phyloP scores from a whole-genome alignment of 768 basidiomycete species.

The Mycena galericulata region DNA sequence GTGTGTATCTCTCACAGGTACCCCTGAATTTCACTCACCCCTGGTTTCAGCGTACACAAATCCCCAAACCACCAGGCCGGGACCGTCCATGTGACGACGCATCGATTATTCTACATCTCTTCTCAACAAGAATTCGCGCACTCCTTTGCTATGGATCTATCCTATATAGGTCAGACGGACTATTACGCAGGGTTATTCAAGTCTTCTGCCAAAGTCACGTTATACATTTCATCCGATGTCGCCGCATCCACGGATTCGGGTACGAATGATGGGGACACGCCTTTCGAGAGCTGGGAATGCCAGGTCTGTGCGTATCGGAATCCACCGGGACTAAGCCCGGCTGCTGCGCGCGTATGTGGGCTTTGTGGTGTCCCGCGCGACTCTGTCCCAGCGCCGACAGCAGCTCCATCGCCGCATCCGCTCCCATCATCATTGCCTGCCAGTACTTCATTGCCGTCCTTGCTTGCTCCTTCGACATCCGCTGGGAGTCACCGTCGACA shows the following conservation, averaged over 20 bases:
- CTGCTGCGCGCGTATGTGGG: constrained; percentile 75
- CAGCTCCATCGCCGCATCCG: constrained; percentile 40
- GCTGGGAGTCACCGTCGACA: constrained; percentile 47
- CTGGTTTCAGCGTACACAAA: constrained; percentile 82
- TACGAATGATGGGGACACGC: constrained; percentile 43
- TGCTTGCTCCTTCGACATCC: constrained; percentile 53
- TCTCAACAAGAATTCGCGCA: constrained; percentile 55
- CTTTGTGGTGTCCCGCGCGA: constrained; percentile 85
- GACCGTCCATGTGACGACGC: constrained; percentile 78
- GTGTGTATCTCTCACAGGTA: constrained; percentile 58
- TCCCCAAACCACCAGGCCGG: constrained; percentile 83
- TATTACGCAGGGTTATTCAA: constrained; percentile 92
- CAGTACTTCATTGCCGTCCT: constrained; percentile 43
- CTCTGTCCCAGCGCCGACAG: constrained; percentile 46
- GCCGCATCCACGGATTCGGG: constrained; percentile 39
- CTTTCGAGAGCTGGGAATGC: constrained; percentile 81
- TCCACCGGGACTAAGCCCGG: constrained; percentile 78
- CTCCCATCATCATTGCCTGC: constrained; percentile 53
- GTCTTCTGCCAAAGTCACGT: constrained; percentile 89
- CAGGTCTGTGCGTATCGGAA: constrained; percentile 90
- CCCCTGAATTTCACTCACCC: constrained; percentile 35
- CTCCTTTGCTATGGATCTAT: constrained; percentile 79
- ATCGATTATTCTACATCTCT: constrained; percentile 89
- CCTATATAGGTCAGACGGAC: constrained; percentile 79
- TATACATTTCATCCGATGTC: constrained; percentile 63